Evolutionary conservation across 2,329 filamentous ascomycete species (phyloP).

Genomic region (Xylariaceae sp.): DNA sequence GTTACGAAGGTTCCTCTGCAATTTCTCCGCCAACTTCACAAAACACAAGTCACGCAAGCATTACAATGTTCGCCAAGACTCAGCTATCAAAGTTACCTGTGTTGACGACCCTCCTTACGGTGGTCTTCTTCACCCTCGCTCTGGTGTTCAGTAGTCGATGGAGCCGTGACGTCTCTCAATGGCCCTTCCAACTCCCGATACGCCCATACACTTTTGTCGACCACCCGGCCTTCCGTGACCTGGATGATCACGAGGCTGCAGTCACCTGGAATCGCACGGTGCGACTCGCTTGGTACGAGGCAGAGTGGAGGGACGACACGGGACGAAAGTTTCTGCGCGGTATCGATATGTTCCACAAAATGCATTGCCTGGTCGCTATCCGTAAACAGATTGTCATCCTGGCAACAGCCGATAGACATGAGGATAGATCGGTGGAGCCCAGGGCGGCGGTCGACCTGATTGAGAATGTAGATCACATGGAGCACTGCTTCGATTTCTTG

Average conservation of each 20-base stretch:
- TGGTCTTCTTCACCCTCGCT: neutral
- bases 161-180: neutral
- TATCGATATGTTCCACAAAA: neutral
- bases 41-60: neutral
- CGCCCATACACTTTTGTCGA: neutral
- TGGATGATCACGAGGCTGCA: neutral
- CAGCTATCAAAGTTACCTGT: neutral
- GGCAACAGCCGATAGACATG: neutral
- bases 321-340: neutral
- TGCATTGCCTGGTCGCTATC: neutral
- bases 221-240: neutral
- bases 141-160: neutral
- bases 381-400: neutral
- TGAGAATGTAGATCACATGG: neutral
- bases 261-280: neutral
- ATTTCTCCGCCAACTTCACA: neutral
- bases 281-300: neutral
- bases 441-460: neutral
- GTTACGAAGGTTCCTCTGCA: neutral
- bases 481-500: conserved; percentile 1
- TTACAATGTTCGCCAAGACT: neutral
- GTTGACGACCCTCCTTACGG: neutral
- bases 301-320: neutral
- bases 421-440: neutral
- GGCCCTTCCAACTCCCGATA: neutral